Base-by-base conservation (phyloP, 2,329 filamentous ascomycete genomes). In the Hyphodiscus sp. region DNA sequence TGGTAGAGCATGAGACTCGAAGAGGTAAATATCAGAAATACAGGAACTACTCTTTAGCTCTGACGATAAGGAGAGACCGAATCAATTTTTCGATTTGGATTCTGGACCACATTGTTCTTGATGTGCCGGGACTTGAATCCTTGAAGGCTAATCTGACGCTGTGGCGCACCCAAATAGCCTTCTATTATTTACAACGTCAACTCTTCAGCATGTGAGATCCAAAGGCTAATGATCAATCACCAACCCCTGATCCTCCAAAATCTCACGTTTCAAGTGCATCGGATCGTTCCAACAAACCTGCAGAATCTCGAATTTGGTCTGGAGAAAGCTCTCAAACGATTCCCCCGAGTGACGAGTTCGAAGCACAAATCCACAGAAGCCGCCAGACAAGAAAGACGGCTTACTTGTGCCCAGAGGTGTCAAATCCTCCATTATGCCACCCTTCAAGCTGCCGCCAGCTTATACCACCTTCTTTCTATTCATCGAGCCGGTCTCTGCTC, bases 391-490 rank as follows among this genome's bases (percentile, higher is more conserved):
- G 33, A 15, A 38, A 2, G 5, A 38, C 11, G 16, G 33, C n/a
- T n/a, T n/a, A 38, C 4, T 4, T 38, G 33, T 38, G 2, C 11
- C 33, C 33, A 38, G 16, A n/a, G 16, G 13, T n/a, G 11, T 38
- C 33, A 10, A 13, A 44, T 4, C 16, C 42, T 20, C 5, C 42
- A 44, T 18, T 16, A 19, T 20, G 20, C 20, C 42, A 44, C 42
- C 42, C 7, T 72, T 77, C 57, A 67, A 67, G 52, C 76, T 88
- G 41, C 85, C 86, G 20, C 61, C 77, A 38, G 60, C 75, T 57
- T 91, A 91, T 73, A 78, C 79, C 54, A 62, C 85, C 66, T 89
- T 91, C 74, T 91, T 91, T 73, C 81, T 91, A 58, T 76, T 84
- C 65, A 73, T 91, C 63, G 88, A 92, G 69, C 80, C 80, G 19